These are phyloP conservation scores for Caryopteris hybrid DNA, from an alignment of 305 asterid genomes.

Conservation along the genomic window DNA sequence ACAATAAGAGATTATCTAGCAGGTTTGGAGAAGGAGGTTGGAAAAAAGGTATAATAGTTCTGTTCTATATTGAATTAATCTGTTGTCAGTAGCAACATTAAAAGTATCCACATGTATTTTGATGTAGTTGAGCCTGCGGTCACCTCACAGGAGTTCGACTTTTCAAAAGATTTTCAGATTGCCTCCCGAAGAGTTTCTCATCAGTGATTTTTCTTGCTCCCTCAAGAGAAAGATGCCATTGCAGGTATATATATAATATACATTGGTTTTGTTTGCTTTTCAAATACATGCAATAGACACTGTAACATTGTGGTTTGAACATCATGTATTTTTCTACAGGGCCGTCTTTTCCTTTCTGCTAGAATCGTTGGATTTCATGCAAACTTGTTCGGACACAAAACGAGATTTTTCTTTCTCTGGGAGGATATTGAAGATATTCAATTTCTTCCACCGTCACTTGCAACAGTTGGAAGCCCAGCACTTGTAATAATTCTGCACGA, in stretches of 20 bases:
- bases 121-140: slow-evolving; percentile 67
- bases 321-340: slow-evolving; percentile 47
- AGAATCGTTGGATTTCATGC: slow-evolving; percentile 85
- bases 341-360: slow-evolving; percentile 79
- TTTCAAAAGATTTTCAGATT: slow-evolving; percentile 71
- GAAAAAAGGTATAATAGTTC: slow-evolving; percentile 63
- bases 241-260: slow-evolving; percentile 44
- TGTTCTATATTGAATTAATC: background rate
- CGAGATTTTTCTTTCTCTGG: slow-evolving; percentile 82
- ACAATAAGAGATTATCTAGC: slow-evolving; percentile 78
- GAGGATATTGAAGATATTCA: slow-evolving; percentile 89
- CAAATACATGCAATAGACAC: background rate
- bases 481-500: slow-evolving; percentile 65
- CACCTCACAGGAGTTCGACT: slow-evolving; percentile 76
- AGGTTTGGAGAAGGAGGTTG: slow-evolving; percentile 84
- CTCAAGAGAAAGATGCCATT: slow-evolving; percentile 80
- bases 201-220: slow-evolving; percentile 83
- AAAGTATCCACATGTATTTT: background rate
- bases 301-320: background rate
- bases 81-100: background rate
- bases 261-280: background rate
- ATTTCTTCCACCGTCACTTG: slow-evolving; percentile 69
- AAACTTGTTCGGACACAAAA: slow-evolving; percentile 82
- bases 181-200: slow-evolving; percentile 88
- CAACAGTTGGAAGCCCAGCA: slow-evolving; percentile 75